phyloP scores from a whole-genome alignment of 1,139 yeast genomes.

The Meyerozyma elateridarum region DNA sequence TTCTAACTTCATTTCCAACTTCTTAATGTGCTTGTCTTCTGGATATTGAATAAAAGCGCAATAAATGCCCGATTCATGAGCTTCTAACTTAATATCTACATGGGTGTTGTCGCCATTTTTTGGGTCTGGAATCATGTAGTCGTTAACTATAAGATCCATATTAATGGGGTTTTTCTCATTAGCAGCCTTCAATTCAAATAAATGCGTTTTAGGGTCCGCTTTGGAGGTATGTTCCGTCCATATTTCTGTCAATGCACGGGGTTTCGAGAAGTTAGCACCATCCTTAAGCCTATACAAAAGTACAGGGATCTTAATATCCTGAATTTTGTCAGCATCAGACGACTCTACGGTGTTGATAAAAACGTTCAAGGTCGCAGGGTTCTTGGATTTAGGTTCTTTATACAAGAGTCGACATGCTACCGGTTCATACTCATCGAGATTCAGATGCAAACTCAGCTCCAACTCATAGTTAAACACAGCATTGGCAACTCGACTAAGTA shows the following conservation, averaged over 20 bases:
- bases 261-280: no score
- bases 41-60: constrained; percentile 32
- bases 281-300: no score
- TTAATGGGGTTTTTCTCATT: constrained; percentile 6
- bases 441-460: no score
- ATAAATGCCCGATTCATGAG: constrained; percentile 26
- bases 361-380: no score
- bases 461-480: constrained; percentile 5
- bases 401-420: no score
- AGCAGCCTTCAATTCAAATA: constrained; percentile 9
- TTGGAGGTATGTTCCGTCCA: no score
- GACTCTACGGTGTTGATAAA: no score
- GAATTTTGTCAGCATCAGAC: constrained; percentile 7
- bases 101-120: constrained; percentile 9
- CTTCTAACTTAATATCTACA: constrained; percentile 12
- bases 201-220: no score
- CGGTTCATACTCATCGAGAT: no score
- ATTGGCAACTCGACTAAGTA: constrained; percentile 12
- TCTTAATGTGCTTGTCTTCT: constrained; percentile 8
- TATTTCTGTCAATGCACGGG: no score
- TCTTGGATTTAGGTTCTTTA: no score
- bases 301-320: constrained; percentile 10
- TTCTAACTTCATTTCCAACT: constrained; percentile 17
- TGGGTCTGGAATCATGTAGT: constrained; percentile 9
- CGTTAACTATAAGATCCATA: constrained; percentile 9